phyloP scores from a whole-genome alignment of 768 basidiomycete species.

The Amanita subjunquillea region DNA sequence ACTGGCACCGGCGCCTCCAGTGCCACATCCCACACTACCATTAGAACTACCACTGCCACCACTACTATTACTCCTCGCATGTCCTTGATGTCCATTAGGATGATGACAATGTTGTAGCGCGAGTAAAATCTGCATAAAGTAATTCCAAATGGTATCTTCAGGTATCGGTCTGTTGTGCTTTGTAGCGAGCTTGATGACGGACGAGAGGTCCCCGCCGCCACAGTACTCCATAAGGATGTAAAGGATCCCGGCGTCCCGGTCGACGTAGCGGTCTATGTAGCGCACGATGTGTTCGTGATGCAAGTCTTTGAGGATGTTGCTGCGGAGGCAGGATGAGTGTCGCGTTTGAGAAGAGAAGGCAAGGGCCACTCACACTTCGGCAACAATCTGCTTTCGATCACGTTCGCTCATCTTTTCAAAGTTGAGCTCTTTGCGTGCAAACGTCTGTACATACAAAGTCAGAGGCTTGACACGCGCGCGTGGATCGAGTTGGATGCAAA shows the following conservation, averaged over 20 bases:
- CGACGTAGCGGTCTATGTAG: slow-evolving; percentile 87
- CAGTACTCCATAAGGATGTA: slow-evolving; percentile 99
- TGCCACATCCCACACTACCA: slow-evolving; percentile 32
- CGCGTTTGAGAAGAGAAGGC: background rate
- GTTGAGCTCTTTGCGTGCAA: slow-evolving; percentile 92
- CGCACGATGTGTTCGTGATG: slow-evolving; percentile 95
- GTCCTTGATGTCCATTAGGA: slow-evolving; percentile 35
- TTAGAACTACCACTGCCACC: background rate
- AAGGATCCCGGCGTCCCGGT: slow-evolving; percentile 80
- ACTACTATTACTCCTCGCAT: slow-evolving; percentile 36
- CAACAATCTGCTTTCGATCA: slow-evolving; percentile 92
- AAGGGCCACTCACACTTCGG: slow-evolving; percentile 76
- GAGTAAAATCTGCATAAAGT: slow-evolving; percentile 86
- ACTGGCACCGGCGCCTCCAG: slow-evolving; percentile 14
- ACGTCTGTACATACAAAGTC: slow-evolving; percentile 34
- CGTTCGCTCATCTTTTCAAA: slow-evolving; percentile 96
- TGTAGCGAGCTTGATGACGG: slow-evolving; percentile 71
- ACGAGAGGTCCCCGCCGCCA: slow-evolving; percentile 89
- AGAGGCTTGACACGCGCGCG: background rate
- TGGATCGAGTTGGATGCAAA: slow-evolving; percentile 18
- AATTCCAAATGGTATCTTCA: slow-evolving; percentile 93
- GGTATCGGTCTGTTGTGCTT: slow-evolving; percentile 65
- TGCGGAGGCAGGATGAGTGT: slow-evolving; percentile 18
- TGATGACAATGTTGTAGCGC: slow-evolving; percentile 93
- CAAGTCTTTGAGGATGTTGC: slow-evolving; percentile 94